Conservation (phyloP, 441 rosid species). For the Jatropha multifida region DNA sequence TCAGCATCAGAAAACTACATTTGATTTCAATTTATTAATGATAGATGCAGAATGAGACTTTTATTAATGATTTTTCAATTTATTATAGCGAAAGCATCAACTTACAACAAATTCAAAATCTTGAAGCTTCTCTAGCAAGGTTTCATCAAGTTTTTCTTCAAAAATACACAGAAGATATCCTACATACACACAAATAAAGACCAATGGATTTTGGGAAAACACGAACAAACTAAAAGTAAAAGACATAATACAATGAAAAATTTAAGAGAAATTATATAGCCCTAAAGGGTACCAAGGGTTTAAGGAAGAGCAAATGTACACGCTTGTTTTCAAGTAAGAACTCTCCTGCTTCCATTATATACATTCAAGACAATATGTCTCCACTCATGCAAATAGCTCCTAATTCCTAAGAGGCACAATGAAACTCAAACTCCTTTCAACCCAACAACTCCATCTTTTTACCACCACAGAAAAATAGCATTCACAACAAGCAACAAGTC, state of each 20-base stretch:
- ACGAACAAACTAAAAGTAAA: background rate
- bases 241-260: background rate
- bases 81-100: conserved; percentile 20
- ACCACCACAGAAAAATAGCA: background rate
- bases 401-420: background rate
- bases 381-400: background rate
- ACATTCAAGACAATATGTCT: background rate
- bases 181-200: conserved; percentile 32
- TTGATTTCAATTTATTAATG: background rate
- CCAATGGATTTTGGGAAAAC: conserved; percentile 7
- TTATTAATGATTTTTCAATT: conserved; percentile 8
- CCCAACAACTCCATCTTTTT: background rate
- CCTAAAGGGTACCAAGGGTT: background rate
- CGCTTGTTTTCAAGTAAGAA: background rate
- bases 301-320: conserved; percentile 1
- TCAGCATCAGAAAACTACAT: conserved; percentile 75
- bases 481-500: background rate
- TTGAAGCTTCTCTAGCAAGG: conserved; percentile 44
- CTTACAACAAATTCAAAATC: conserved; percentile 82
- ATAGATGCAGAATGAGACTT: conserved; percentile 5
- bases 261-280: background rate
- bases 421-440: background rate
- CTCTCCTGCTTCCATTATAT: background rate
- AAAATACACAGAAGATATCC: conserved; percentile 91
- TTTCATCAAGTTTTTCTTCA: conserved; percentile 71